Base-by-base conservation (phyloP, 78 protist genomes). In the Andalucia godoyi region DNA sequence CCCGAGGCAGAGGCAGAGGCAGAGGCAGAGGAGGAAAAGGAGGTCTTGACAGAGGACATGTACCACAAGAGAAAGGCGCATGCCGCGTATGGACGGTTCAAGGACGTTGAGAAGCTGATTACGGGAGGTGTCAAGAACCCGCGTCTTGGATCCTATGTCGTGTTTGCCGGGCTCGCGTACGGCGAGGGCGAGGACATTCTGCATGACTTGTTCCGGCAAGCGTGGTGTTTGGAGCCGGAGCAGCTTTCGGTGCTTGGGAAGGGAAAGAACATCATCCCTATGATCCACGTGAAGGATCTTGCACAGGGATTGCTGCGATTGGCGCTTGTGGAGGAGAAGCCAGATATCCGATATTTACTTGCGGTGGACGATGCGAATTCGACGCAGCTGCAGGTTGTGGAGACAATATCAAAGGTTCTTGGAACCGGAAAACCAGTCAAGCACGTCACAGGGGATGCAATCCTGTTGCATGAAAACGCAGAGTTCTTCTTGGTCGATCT, bases 221-320 rank as follows among this genome's bases (percentile, higher is more conserved):
- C 67, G 17, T 79, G 79, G 84, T 3, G 5, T 25, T 29, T 15
- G 37, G 4, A n/a, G 1, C 29, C 70, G 30, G 32, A 37, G 58
- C 54, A 38, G 25, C 66, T 74, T 9, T 76, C 60, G 21, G 4
- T 54, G 38, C 4, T 49, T n/a, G 59, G 64, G 18, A 53, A 57
- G 32, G 85, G 80, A 23, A 7, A 23, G 39, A 73, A 80, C 72
- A 0, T 39, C 5, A 41, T 80, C n/a, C 80, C 85, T 13, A 67
- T 73, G 37, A 53, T 80, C 39, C 85, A 80, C 58, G 57, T 69
- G 23, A 6, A 1, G 6, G 85, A 80, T 32, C 40, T 72, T 1
- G 57, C 61, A 21, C 4, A 13, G 0, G 36, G 43, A 9, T 52
- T 32, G 25, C 33, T 30, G 21, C 0, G 18, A 15, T 32, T 70